Evolutionary conservation across 2,329 filamentous ascomycete genomes (phyloP).

Genomic region (Cephalotrichum gorgonifer): DNA sequence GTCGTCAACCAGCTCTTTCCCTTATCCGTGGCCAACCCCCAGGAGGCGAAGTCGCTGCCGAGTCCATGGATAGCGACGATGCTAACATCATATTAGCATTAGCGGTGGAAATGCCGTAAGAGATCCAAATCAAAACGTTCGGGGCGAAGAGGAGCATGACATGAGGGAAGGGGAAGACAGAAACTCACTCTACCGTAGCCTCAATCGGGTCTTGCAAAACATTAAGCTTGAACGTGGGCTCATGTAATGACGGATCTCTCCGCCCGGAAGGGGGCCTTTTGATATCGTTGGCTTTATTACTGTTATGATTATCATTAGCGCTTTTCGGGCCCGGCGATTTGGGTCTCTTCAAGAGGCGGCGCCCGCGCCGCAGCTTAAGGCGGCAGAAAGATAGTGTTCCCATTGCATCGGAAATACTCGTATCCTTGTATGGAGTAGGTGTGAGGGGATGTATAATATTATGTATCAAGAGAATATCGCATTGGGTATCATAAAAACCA

Average conservation of each 20-base stretch:
- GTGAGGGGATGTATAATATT: neutral
- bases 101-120: too few species aligned
- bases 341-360: constrained; percentile 2
- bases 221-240: neutral
- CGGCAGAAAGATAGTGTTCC: neutral
- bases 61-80: constrained; percentile 3
- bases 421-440: neutral
- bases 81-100: neutral
- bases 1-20: neutral
- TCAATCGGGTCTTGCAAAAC: constrained; percentile 1
- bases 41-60: neutral
- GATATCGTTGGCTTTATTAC: neutral
- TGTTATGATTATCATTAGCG: neutral
- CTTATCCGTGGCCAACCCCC: neutral
- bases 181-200: constrained; percentile 2
- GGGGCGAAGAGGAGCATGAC: neutral
- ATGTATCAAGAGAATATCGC: neutral
- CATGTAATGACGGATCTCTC: neutral
- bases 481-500: too few species aligned
- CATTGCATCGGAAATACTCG: too few species aligned
- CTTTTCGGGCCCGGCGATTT: neutral
- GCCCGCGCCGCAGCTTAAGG: neutral
- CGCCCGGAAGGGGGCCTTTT: neutral
- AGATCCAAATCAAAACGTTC: neutral
- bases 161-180: neutral